A percentile compares a stretch with the other conserved stretches of the same genome.
phyloP scores from a whole-genome alignment of 306 rosid species.

The Vigna radiata region DNA sequence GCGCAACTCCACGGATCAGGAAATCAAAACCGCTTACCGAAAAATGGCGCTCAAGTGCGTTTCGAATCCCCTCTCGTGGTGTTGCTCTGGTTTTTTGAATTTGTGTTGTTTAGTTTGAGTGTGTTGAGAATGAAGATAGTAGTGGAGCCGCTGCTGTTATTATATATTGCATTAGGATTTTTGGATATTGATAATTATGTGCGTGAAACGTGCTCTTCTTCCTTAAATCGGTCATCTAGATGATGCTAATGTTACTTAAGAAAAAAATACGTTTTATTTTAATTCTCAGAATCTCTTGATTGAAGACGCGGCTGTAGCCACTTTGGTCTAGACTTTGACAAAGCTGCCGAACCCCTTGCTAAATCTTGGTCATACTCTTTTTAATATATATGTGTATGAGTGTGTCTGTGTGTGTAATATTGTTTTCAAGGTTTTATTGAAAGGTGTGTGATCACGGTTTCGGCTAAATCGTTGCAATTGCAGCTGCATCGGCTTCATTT shows the following conservation, averaged over 20 bases:
- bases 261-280: constrained; percentile 1
- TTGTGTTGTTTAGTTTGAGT: neutral
- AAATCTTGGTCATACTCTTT: neutral
- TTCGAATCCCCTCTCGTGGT: neutral
- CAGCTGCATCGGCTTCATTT: neutral
- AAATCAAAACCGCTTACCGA: constrained; percentile 90
- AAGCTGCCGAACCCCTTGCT: neutral
- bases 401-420: no score
- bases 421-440: neutral
- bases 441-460: neutral
- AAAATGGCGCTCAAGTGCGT: constrained; percentile 97
- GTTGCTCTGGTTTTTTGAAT: neutral
- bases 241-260: neutral
- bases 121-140: neutral
- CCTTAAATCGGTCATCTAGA: neutral
- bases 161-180: constrained; percentile 15
- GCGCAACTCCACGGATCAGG: constrained; percentile 87
- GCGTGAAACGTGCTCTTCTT: neutral
- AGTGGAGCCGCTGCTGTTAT: neutral
- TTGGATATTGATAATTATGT: neutral
- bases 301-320: constrained; percentile 10
- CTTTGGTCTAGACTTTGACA: neutral
- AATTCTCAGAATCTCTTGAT: constrained; percentile 17
- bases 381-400: no score
- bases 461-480: neutral